These are phyloP conservation scores for Lenzites betulinus DNA, from an alignment of 768 basidiomycete genomes.

Conservation along the genomic window DNA sequence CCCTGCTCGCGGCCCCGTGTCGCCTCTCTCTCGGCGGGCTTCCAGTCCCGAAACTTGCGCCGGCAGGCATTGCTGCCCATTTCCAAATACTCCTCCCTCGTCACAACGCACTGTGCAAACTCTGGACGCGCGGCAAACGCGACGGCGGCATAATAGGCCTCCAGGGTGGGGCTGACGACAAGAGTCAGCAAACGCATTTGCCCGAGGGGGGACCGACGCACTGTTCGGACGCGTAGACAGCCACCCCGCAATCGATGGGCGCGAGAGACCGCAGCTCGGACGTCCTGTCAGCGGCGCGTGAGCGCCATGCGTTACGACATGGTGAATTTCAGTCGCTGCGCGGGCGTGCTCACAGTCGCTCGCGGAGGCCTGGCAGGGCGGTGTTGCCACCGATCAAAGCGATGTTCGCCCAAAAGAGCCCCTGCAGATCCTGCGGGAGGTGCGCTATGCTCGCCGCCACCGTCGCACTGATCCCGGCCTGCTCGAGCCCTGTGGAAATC, in stretches of 20 bases:
- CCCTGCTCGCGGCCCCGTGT: slow-evolving; percentile 10
- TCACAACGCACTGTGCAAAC: slow-evolving; percentile 59
- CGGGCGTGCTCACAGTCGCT: slow-evolving; percentile 58
- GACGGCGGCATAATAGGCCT: slow-evolving; percentile 63
- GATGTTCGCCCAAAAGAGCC: slow-evolving; percentile 96
- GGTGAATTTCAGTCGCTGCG: background rate
- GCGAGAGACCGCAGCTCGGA: slow-evolving; percentile 78
- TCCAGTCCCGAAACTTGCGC: slow-evolving; percentile 73
- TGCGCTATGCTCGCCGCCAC: slow-evolving; percentile 75
- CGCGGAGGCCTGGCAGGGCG: slow-evolving; percentile 70
- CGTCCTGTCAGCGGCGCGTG: slow-evolving; percentile 45
- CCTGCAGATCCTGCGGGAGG: slow-evolving; percentile 80
- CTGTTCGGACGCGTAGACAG: slow-evolving; percentile 73
- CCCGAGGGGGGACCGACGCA: slow-evolving; percentile 42
- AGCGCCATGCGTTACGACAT: slow-evolving; percentile 10
- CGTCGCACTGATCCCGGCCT: slow-evolving; percentile 75
- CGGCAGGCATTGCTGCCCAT: slow-evolving; percentile 75
- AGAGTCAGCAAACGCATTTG: slow-evolving; percentile 21
- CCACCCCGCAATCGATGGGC: slow-evolving; percentile 78
- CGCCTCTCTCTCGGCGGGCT: slow-evolving; percentile 29
- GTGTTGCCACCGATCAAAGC: slow-evolving; percentile 85
- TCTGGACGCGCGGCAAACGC: slow-evolving; percentile 55
- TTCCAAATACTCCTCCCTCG: slow-evolving; percentile 84
- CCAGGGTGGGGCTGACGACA: slow-evolving; percentile 57
- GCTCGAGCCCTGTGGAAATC: slow-evolving; percentile 63